Conservation (phyloP, 2,329 filamentous ascomycete genomes). For the Aspergillus awamori region DNA sequence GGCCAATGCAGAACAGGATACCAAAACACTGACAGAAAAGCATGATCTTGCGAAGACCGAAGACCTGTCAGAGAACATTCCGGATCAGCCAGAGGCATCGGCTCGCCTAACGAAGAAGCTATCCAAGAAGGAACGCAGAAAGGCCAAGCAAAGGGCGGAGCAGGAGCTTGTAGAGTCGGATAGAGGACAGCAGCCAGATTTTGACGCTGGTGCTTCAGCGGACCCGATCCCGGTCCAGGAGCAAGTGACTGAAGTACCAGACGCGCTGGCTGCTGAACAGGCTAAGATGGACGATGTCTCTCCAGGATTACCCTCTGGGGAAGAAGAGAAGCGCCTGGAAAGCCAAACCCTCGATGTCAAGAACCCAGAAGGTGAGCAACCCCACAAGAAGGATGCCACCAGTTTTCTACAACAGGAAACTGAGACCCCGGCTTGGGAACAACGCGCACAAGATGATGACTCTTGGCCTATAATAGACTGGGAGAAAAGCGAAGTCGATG, state of each 20-base stretch:
- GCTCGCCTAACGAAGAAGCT: constrained; percentile 27
- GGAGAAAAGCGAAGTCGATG: constrained; percentile 32
- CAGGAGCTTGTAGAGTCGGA: constrained; percentile 14
- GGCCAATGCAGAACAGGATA: not conserved
- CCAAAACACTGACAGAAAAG: constrained; percentile 4
- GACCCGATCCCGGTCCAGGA: not conserved
- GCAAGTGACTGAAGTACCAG: not conserved
- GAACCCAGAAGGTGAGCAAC: constrained; percentile 5
- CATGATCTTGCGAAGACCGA: constrained; percentile 14
- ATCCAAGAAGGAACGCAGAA: constrained; percentile 44
- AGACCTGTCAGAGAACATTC: constrained; percentile 16
- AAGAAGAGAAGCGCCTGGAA: constrained; percentile 34
- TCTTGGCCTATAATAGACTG: constrained; percentile 44
- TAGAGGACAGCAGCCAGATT: constrained; percentile 9
- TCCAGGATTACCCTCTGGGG: constrained; percentile 34
- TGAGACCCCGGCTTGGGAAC: constrained; percentile 11
- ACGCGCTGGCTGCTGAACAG: not conserved
- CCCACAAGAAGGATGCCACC: constrained; percentile 4
- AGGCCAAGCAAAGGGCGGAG: constrained; percentile 32
- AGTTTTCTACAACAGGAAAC: constrained; percentile 5
- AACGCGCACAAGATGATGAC: constrained; percentile 31
- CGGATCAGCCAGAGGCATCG: constrained; percentile 10
- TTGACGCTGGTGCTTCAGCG: constrained; percentile 7
- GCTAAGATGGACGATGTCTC: constrained; percentile 15
- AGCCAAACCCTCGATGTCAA: constrained; percentile 10